These are phyloP conservation scores for Colletotrichum australisinense DNA, from an alignment of 2,329 filamentous ascomycete genomes.

Conservation along the genomic window DNA sequence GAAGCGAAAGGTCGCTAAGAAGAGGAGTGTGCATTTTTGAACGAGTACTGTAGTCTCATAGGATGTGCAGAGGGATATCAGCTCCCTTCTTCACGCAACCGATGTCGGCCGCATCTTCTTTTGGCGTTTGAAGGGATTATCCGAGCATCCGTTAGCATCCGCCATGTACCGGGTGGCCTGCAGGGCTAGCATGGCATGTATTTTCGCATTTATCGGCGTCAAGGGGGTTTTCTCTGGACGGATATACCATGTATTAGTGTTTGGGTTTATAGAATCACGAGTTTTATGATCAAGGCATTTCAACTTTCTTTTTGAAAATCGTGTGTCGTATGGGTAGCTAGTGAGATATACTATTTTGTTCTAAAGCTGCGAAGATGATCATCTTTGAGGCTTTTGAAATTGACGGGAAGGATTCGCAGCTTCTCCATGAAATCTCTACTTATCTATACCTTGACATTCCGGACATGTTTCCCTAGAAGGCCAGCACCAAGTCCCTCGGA, in stretches of 20 bases:
- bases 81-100: not conserved
- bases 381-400: no score
- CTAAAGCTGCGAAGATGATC: no score
- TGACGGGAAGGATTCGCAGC: no score
- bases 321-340: no score
- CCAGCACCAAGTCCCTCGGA: no score
- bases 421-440: no score
- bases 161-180: not conserved
- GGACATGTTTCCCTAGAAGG: no score
- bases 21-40: conserved; percentile 59
- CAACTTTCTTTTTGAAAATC: no score
- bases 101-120: not conserved
- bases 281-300: not conserved
- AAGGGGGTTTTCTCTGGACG: not conserved
- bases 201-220: not conserved
- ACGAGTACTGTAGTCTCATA: not conserved
- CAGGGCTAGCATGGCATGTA: not conserved
- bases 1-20: conserved; percentile 56
- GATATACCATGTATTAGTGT: conserved; percentile 8
- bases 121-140: conserved; percentile 2
- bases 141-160: not conserved
- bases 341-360: no score
- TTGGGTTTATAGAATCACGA: not conserved
- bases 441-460: no score
- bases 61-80: not conserved